phyloP scores from a whole-genome alignment of 805 yeast genomes.

The Pichia thaimueangensis region DNA sequence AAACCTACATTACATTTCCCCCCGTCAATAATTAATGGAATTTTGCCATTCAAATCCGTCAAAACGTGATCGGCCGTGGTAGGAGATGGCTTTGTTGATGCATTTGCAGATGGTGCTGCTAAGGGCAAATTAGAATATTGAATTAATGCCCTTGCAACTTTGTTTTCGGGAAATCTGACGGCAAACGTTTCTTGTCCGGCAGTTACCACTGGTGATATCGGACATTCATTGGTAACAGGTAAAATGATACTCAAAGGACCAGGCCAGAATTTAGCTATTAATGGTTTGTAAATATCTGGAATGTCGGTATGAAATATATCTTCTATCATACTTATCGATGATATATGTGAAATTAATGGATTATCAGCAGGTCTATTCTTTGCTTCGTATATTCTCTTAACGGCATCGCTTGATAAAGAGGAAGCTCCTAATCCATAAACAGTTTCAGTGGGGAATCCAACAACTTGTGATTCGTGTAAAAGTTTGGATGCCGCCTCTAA shows the following conservation, averaged over 20 bases:
- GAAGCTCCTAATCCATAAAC: constrained; percentile 95
- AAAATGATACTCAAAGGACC: constrained; percentile 88
- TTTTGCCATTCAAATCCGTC: constrained; percentile 70
- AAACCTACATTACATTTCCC: constrained; percentile 86
- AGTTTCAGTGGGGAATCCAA: constrained; percentile 96
- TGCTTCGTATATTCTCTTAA: constrained; percentile 71
- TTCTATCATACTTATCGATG: constrained; percentile 67
- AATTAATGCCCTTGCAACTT: constrained; percentile 85
- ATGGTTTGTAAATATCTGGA: constrained; percentile 60
- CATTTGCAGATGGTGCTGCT: constrained; percentile 98
- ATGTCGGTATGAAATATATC: constrained; percentile 50
- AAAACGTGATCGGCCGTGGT: constrained; percentile 82
- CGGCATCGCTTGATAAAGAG: constrained; percentile 67
- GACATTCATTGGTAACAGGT: constrained; percentile 46
- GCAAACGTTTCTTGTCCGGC: constrained; percentile 89
- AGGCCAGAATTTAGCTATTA: constrained; percentile 81
- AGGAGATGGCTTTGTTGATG: constrained; percentile 92
- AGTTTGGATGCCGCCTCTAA: constrained; percentile 54
- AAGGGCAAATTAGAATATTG: constrained; percentile 79
- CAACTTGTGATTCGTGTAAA: constrained; percentile 48
- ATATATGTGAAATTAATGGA: constrained; percentile 85
- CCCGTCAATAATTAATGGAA: constrained; percentile 86
- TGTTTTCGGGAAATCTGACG: constrained; percentile 80
- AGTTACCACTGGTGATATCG: constrained; percentile 70
- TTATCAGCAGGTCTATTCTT: constrained; percentile 94